phyloP scores from a whole-genome alignment of 1,284 basidiomycete species.

The Ceratobasidium sp. region DNA sequence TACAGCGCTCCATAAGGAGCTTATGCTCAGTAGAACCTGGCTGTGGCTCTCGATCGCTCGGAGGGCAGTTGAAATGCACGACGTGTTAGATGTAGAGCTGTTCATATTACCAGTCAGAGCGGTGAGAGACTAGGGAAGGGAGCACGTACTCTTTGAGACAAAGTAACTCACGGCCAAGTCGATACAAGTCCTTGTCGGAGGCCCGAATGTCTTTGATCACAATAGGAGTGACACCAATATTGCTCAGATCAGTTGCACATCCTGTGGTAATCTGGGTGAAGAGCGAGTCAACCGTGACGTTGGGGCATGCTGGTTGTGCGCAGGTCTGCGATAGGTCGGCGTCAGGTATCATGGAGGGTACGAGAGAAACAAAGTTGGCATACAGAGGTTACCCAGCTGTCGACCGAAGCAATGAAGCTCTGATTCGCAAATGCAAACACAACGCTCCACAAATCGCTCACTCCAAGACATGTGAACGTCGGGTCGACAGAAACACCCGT shows the following conservation, averaged over 20 bases:
- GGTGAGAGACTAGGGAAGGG: too few relatives aligned
- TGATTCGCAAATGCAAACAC: background rate
- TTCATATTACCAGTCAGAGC: too few relatives aligned
- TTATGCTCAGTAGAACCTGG: too few relatives aligned
- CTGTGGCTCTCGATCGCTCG: too few relatives aligned
- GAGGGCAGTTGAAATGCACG: too few relatives aligned
- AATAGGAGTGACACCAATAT: background rate
- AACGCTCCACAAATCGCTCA: background rate
- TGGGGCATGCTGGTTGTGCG: background rate
- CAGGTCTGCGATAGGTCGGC: background rate
- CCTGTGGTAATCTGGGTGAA: background rate
- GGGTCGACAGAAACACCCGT: background rate
- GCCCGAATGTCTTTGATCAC: background rate
- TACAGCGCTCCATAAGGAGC: too few relatives aligned
- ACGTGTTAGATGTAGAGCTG: too few relatives aligned
- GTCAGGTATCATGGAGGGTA: background rate
- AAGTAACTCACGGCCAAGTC: background rate
- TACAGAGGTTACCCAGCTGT: background rate
- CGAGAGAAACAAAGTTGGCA: background rate
- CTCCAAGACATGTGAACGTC: background rate
- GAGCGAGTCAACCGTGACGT: background rate
- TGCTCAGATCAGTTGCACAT: background rate
- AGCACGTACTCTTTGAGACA: slow-evolving; percentile 11
- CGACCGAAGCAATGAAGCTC: background rate
- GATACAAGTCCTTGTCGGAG: background rate